phyloP scores from a whole-genome alignment of 176 grass and related monocot genomes.

The Cenchrus purpureus region DNA sequence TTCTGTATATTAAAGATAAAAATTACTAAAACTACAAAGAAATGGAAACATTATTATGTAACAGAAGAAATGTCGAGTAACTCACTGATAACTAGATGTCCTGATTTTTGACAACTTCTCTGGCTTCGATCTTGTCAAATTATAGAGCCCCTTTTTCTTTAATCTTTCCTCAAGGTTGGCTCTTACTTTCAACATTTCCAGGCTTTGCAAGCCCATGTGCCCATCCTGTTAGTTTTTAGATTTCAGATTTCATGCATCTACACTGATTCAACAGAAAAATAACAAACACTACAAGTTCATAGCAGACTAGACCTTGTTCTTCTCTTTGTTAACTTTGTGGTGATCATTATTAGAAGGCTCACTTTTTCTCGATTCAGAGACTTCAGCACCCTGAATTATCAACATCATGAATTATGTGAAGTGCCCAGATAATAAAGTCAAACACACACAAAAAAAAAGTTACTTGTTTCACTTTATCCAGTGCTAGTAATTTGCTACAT shows the following conservation, averaged over 20 bases:
- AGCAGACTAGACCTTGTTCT: conserved; percentile 51
- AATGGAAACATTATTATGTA: background rate
- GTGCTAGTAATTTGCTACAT: background rate
- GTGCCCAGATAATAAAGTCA: background rate
- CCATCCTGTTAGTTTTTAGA: conserved; percentile 52
- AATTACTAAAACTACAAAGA: conserved; percentile 44
- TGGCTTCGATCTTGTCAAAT: conserved; percentile 47
- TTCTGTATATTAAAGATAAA: conserved; percentile 41
- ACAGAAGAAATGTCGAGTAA: conserved; percentile 16
- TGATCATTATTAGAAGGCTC: conserved; percentile 36
- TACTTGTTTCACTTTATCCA: conserved; percentile 39
- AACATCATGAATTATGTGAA: conserved; percentile 18
- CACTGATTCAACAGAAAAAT: conserved; percentile 24
- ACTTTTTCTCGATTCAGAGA: conserved; percentile 38
- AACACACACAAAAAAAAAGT: conserved; percentile 3
- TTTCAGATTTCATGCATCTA: conserved; percentile 34
- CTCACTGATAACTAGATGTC: conserved; percentile 59
- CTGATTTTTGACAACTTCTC: conserved; percentile 50
- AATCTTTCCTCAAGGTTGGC: conserved; percentile 81
- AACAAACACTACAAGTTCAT: conserved; percentile 11
- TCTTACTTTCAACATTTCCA: conserved; percentile 96
- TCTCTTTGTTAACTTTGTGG: conserved; percentile 42
- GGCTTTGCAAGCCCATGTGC: conserved; percentile 60
- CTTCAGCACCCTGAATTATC: conserved; percentile 48
- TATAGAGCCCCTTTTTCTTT: conserved; percentile 87